Conservation (phyloP, 345 rosid species). For the Euphorbia tirucalli region DNA sequence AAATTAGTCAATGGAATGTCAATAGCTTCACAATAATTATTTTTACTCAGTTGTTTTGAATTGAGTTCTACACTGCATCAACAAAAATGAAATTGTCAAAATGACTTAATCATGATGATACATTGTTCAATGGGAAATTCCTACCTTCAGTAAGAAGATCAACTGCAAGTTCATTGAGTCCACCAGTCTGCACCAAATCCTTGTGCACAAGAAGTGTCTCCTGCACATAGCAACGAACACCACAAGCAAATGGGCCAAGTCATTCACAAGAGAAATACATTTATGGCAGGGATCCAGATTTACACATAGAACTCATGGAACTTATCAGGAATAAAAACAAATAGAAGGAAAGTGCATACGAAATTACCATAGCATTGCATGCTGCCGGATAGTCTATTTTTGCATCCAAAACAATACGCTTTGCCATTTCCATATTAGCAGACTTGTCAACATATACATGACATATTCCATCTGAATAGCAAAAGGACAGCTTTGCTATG, state of each 20-base stretch:
- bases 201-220: slow-evolving; percentile 96
- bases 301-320: not conserved
- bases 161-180: slow-evolving; percentile 52
- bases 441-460: slow-evolving; percentile 88
- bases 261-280: not conserved
- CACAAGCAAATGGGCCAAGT: not conserved
- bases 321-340: not conserved
- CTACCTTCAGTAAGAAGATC: slow-evolving; percentile 68
- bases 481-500: slow-evolving; percentile 12
- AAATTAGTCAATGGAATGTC: not conserved
- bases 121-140: not conserved
- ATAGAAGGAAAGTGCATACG: not conserved
- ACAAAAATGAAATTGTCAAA: too few species aligned
- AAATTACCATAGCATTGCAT: slow-evolving; percentile 89
- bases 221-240: slow-evolving; percentile 36
- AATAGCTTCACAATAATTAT: not conserved
- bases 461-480: slow-evolving; percentile 85
- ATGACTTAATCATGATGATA: not conserved
- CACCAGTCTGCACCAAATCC: slow-evolving; percentile 64
- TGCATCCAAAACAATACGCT: slow-evolving; percentile 79
- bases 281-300: not conserved
- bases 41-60: not conserved
- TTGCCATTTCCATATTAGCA: slow-evolving; percentile 80
- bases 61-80: not conserved
- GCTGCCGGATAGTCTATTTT: slow-evolving; percentile 96